Base-by-base conservation (phyloP, 805 yeast species). In the Yamadazyma nakazawae region DNA sequence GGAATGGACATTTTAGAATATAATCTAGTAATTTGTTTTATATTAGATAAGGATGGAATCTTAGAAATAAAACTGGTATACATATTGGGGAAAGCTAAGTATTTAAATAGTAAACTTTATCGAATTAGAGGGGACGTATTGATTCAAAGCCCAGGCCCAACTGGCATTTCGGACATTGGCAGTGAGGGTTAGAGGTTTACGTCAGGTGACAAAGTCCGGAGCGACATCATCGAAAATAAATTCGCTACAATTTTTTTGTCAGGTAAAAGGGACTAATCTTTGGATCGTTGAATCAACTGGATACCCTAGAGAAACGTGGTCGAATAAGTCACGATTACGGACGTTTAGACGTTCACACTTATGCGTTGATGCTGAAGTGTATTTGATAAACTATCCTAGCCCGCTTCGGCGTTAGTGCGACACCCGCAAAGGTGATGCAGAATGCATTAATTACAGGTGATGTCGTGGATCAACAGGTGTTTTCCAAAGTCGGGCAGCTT, bases 1-100 rank as follows among this genome's bases (percentile, higher is more conserved):
- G 76, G 75, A 47, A 71, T 57, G 17, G 59, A 40, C 55, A 64
- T 52, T 36, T 47, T 43, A 10, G 32, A 28, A 9, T 35, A n/a
- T 34, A 35, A 31, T 19, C 32, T 19, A 36, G 46, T 18, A 6
- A 25, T 41, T 46, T 37, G 40, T 46, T 21, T 36, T 24, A 45
- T 21, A 34, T 45, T 45, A 35, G 32, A 32, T 43, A 45, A 19
- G 24, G 16, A 10, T n/a, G 26, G 35, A 34, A n/a, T 24, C 19
- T 21, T 21, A 5, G 4, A 40, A 26, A 6, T 28, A 37, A 37
- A 43, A 43, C 46, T 37, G 37, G 14, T 17, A 34, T 40, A 39
- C 40, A 45, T 34, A 34, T 39, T 43, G 32, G 30, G 47, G 26
- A 34, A 30, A 35, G 34, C 13, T 5, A 21, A 2, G 28, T 10